phyloP scores from a whole-genome alignment of 805 yeast genomes.

The Candida ponderosae region DNA sequence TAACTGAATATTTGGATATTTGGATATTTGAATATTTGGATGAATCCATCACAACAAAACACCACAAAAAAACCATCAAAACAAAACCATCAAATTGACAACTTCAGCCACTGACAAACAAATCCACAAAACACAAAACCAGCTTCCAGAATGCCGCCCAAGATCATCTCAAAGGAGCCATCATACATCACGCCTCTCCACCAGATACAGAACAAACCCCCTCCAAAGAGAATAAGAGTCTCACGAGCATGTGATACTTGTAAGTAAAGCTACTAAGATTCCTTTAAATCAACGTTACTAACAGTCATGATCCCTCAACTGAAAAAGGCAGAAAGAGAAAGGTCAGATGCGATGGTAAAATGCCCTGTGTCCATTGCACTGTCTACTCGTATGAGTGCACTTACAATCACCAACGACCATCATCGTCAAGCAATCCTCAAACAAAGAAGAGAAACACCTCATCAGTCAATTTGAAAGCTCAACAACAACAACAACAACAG shows the following conservation, averaged over 20 bases:
- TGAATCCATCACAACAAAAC: too few species aligned
- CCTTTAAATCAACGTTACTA: too few species aligned
- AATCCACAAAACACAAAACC: too few species aligned
- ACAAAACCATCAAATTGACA: too few species aligned
- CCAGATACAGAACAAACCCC: constrained; percentile 12
- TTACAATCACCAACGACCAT: constrained; percentile 64
- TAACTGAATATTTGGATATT: too few species aligned
- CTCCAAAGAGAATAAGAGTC: constrained; percentile 50
- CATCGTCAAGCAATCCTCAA: constrained; percentile 2
- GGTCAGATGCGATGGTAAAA: constrained; percentile 79
- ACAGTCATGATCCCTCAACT: too few species aligned
- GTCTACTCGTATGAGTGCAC: constrained; percentile 82
- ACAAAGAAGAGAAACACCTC: constrained; percentile 9
- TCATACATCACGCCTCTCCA: constrained; percentile 16
- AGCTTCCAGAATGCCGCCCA: constrained; percentile 19
- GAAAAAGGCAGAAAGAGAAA: constrained; percentile 46
- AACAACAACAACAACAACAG: neutral
- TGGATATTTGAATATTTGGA: too few species aligned
- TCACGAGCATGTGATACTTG: constrained; percentile 71
- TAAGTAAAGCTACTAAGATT: too few species aligned
- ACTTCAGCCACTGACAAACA: too few species aligned
- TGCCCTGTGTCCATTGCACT: constrained; percentile 82
- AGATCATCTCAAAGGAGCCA: constrained; percentile 16
- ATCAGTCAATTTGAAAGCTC: neutral
- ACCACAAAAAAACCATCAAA: too few species aligned